Base-by-base conservation (phyloP, 2,329 filamentous ascomycete species). In the Alternaria infectoria region DNA sequence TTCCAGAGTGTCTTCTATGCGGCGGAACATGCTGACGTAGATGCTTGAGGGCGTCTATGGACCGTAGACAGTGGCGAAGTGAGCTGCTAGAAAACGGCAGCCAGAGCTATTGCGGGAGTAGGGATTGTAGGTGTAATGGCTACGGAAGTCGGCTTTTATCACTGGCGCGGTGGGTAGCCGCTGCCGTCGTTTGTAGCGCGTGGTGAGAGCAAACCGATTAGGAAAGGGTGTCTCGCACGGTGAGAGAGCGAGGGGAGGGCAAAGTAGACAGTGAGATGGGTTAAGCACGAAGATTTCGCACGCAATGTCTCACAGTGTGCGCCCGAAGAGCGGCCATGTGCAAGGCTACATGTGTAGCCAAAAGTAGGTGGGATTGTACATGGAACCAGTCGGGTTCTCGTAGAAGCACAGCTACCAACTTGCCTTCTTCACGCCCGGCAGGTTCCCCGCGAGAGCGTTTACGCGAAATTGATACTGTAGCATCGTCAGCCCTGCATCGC, bases 371-470 rank as follows among this genome's bases (percentile, higher is more conserved):
- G 64, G 28, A 63, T 68, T 64, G 61, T 62, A 70, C 61, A 72
- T 45, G 32, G 50, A 55, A 50, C 36, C 47, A 26, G 57, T 19
- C 17, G 5, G 23, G 30, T 6, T 40, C 28, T 58, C 28, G 23
- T 59, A n/a, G 19, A 13, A 25, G 13, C 21, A 23, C 10, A 13
- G 49, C 51, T 92, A 99, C 96, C 96, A 99, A 82, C 92, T 96
- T 54, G 96, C 96, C 85, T 97, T 97, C 86, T 90, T 93, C 59
- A 99, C 96, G 74, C 96, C 96, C 0, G 96, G 95, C 57, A 99
- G 79, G 65, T 93, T 89, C 54, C 96, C 96, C 30, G 87, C 90
- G 67, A 97, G 83, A 17, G 96, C 96, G 80, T 97, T 90, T 82
- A 96, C 85, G 79, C 96, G 89, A 84, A 99, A 99, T 84, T 95